Percentiles rank a stretch among this genome's conserved stretches.
These are phyloP conservation scores for Purshia tridentata DNA, from an alignment of 306 rosid species.

Conservation along the genomic window DNA sequence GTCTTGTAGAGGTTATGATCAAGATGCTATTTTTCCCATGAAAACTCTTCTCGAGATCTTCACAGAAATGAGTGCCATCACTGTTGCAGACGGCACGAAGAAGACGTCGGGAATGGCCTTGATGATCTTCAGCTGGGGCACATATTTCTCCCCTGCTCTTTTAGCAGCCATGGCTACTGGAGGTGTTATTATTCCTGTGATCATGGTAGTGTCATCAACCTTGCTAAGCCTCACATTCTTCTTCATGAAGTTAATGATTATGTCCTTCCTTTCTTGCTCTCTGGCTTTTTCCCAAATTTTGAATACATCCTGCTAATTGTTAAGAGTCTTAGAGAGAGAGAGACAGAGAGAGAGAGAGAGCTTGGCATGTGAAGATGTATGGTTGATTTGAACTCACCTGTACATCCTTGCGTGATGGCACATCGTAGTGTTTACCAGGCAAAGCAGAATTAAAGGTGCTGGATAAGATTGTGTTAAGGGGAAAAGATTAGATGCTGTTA, in stretches of 20 bases:
- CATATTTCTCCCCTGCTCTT: constrained; percentile 39
- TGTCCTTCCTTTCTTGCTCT: background rate
- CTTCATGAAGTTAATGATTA: constrained; percentile 23
- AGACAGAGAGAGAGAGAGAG: background rate
- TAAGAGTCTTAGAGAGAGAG: background rate
- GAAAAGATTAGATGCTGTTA: background rate
- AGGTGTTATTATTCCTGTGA: constrained; percentile 60
- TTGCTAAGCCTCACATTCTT: constrained; percentile 34
- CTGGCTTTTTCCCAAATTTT: background rate
- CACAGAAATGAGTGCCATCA: constrained; percentile 43
- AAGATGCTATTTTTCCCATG: constrained; percentile 11
- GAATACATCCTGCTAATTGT: constrained; percentile 30
- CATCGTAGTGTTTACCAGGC: constrained; percentile 64
- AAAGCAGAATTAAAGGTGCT: constrained; percentile 53
- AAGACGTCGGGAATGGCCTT: constrained; percentile 55
- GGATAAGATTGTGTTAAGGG: constrained; percentile 8
- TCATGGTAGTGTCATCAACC: constrained; percentile 40
- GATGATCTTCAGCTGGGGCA: constrained; percentile 45
- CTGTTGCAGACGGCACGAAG: constrained; percentile 54
- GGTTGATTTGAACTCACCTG: constrained; percentile 28
- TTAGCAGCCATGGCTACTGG: constrained; percentile 56
- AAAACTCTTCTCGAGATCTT: constrained; percentile 47
- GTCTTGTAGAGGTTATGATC: background rate
- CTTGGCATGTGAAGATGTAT: constrained; percentile 1
- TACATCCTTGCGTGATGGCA: constrained; percentile 34